phyloP scores from a whole-genome alignment of 345 rosid species.

The Lepidium aucheri region DNA sequence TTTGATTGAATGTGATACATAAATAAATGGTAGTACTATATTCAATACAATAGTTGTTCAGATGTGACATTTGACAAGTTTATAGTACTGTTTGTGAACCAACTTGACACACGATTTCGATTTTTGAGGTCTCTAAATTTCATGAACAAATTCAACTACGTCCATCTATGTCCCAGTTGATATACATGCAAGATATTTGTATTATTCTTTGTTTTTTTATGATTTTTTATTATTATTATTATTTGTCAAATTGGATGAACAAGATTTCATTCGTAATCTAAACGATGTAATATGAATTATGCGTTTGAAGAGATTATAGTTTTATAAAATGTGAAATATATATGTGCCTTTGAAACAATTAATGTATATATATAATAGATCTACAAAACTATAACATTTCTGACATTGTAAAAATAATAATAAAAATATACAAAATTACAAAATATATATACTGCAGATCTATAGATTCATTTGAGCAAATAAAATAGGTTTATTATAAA shows the following conservation, averaged over 20 bases:
- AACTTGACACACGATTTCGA: neutral
- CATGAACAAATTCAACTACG: neutral
- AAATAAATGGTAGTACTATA: neutral
- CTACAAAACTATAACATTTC: neutral
- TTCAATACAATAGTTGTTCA: neutral
- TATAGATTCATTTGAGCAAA: neutral
- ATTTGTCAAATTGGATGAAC: too few relatives aligned
- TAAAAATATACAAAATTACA: neutral
- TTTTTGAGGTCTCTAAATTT: neutral
- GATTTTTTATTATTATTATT: too few relatives aligned
- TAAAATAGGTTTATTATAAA: neutral
- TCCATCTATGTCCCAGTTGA: neutral
- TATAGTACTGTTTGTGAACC: neutral
- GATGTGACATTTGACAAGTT: conserved; percentile 15
- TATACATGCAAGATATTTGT: neutral
- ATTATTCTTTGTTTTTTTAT: too few relatives aligned
- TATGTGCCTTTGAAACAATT: neutral
- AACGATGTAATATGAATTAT: too few relatives aligned
- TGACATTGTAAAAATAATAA: neutral
- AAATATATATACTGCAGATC: neutral
- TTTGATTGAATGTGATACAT: neutral
- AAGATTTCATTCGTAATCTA: too few relatives aligned
- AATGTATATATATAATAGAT: neutral
- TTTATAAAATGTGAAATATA: neutral
- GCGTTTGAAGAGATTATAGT: neutral